Base-by-base conservation (phyloP, 2,329 filamentous ascomycete species). In the Pseudogymnoascus sp. region DNA sequence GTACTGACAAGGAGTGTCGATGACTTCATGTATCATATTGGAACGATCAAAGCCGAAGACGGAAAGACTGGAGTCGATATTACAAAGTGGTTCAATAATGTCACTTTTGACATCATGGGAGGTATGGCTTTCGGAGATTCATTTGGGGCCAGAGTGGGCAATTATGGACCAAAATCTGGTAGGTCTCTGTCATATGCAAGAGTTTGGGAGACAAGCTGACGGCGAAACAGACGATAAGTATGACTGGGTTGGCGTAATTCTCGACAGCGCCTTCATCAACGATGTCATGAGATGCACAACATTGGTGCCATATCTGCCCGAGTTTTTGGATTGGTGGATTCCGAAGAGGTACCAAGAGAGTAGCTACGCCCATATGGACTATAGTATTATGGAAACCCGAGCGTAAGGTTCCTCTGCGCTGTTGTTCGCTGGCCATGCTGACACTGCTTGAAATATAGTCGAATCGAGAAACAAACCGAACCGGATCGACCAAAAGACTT, bases 41-140 rank as follows among this genome's bases (percentile, higher is more conserved):
- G 65, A 21, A 63, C 37, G 8, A 41, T 39, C 19, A 39, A 37
- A 28, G 4, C 31, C 19, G 60, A 61, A 41, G 37, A 23, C 7
- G 60, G 60, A 25, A 41, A 39, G 60, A 60, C 64, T 16, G 48
- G 48, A 57, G 64, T 39, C 34, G 63, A 66, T 45, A 60, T 66
- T 8, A 61, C 60, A 11, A 39, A 57, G 21, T 66, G 54, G 57
- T 66, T 62, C 28, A 65, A 76, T 68, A 72, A 76, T 65, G 71
- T 71, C 0, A 76, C 77, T 0, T 78, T 79, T 66, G 75, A 77
- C 57, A 70, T 77, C 19, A 72, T 77, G 62, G 72, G 72, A 2
- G 74, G 77, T 54, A 67, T 77, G 2, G 69, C 69, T 4, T 76
- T 74, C 63, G 74, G 75, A 0, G 70, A 73, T 34, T 65, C 68